Conservation (phyloP, 2,329 filamentous ascomycete genomes). For the Neurospora sp. region DNA sequence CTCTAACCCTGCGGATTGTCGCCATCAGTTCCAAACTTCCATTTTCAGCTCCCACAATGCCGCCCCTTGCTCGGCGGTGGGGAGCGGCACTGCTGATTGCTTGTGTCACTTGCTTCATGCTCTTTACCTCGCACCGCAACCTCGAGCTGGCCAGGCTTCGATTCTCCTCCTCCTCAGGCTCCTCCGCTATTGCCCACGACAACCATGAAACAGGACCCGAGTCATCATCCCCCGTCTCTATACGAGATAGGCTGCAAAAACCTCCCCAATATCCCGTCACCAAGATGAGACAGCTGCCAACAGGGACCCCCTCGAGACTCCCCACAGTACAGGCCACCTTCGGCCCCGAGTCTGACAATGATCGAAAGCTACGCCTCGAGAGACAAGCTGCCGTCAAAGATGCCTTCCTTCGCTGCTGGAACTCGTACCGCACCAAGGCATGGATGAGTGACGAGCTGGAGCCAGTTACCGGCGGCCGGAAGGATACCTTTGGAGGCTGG, state of each 20-base stretch:
- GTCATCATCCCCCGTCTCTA: not conserved
- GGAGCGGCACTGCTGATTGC: not conserved
- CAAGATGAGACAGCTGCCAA: constrained; percentile 23
- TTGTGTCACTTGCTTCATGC: not conserved
- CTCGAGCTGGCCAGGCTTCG: not conserved
- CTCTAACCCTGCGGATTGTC: not conserved
- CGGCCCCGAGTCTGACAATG: constrained; percentile 14
- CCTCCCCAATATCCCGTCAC: constrained; percentile 19
- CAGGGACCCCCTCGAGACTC: constrained; percentile 17
- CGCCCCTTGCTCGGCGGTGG: not conserved
- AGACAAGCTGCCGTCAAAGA: constrained; percentile 16
- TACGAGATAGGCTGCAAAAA: not conserved
- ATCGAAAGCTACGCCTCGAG: constrained; percentile 15
- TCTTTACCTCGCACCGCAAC: not conserved
- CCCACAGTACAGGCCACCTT: constrained; percentile 26
- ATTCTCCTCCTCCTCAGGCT: not conserved
- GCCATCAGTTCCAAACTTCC: not conserved
- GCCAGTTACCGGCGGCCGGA: constrained; percentile 8
- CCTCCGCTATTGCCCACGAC: not conserved
- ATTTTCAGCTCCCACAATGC: not conserved
- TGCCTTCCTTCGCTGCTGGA: constrained; percentile 31
- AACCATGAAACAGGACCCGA: not conserved
- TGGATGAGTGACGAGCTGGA: constrained; percentile 13
- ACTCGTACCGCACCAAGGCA: constrained; percentile 31
- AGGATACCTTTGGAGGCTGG: constrained; percentile 13